These are phyloP conservation scores for Leptodontidium sp. DNA, from an alignment of 2,329 filamentous ascomycete genomes.

Conservation along the genomic window DNA sequence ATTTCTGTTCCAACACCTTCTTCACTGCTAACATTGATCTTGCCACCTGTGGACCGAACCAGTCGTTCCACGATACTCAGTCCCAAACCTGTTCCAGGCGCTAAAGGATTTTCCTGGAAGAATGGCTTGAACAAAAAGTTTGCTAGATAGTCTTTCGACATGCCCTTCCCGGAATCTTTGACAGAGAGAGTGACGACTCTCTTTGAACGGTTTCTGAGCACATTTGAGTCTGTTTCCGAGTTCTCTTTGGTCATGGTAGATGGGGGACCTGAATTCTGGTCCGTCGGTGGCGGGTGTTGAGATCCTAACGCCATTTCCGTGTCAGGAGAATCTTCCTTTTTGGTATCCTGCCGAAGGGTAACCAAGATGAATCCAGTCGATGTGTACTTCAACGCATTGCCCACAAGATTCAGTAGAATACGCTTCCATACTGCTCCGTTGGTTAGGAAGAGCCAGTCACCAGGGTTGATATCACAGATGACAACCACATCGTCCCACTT, in stretches of 20 bases:
- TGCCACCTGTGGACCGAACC: constrained; percentile 63
- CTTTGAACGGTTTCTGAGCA: not conserved
- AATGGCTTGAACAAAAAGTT: constrained; percentile 62
- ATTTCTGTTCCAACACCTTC: constrained; percentile 53
- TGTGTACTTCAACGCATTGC: constrained; percentile 68
- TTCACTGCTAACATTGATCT: constrained; percentile 62
- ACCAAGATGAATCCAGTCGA: constrained; percentile 57
- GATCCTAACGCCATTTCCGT: not conserved
- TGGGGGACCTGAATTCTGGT: not conserved
- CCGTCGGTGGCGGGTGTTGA: not conserved
- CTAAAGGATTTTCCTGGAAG: constrained; percentile 60
- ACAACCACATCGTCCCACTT: constrained; percentile 9
- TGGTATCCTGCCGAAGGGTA: constrained; percentile 14
- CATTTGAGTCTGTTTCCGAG: not conserved
- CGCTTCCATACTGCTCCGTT: constrained; percentile 57
- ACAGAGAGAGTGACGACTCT: constrained; percentile 51
- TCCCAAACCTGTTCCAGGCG: constrained; percentile 52
- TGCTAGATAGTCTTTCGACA: constrained; percentile 66
- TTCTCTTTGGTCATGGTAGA: not conserved
- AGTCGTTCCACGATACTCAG: constrained; percentile 69
- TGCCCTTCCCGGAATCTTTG: constrained; percentile 68
- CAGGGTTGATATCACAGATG: constrained; percentile 21
- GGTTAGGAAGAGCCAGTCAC: constrained; percentile 49
- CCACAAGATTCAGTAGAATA: constrained; percentile 66
- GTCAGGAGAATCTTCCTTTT: not conserved